Base-by-base conservation (phyloP, 768 basidiomycete species). In the Agaricus subrufescens region DNA sequence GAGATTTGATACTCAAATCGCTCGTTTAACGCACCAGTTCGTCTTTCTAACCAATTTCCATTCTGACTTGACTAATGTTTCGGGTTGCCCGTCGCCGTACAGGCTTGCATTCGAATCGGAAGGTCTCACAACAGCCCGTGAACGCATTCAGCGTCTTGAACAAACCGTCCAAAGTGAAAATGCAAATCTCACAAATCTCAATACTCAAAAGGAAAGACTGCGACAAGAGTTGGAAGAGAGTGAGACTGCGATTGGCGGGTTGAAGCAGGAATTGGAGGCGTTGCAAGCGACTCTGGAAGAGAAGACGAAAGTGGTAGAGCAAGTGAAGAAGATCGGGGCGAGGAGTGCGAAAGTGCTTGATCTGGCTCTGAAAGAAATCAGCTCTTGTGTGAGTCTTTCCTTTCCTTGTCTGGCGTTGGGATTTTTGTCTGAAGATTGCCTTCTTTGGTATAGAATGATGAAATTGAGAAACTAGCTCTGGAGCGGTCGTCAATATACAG, bases 321-420 rank as follows among this genome's bases (percentile, higher is more conserved):
- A 85, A 38, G 84, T 82, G 23, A 92, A 93, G 73, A 82, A 82
- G 64, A 79, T 80, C 1, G 81, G 88, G 10, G 65, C 73, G 11
- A 91, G 86, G 63, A 83, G 91, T 2, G 77, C 82, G 9, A 92
- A 87, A 65, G 80, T 79, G 0, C 78, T 97, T 42, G 96, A 99
- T 63, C 87, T 90, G 61, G 87, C 87, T 0, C 66, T 94, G 62
- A 98, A 98, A 69, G 95, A 98, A 66, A 94, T 98, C 49, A 85
- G 88, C 6, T 72, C 75, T 14, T 87, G 85, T 75, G 94, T 87
- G 54, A 62, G 81, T 60, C 29, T 42, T 57, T 25, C 15, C 8
- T 39, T 3, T 6, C 19, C 10, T 50, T 43, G 26, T 42, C 44
- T n/a, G 23, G 11, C 15, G 19, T 19, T 19, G 19, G 19, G 25